Conservation (phyloP, 192 early-diverging fungal genomes). For the Thamnidium elegans region DNA sequence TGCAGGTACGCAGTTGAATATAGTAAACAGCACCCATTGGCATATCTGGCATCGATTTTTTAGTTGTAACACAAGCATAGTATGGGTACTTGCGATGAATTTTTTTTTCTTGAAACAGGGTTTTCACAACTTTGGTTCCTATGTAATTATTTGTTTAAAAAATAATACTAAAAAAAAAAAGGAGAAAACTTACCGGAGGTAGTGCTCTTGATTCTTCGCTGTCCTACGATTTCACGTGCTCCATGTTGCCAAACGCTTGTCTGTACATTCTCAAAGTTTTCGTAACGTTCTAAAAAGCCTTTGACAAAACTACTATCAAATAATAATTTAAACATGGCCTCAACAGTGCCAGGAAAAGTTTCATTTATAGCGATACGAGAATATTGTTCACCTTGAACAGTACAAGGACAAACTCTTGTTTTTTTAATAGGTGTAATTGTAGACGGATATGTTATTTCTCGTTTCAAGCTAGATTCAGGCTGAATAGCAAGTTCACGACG, state of each 20-base stretch:
- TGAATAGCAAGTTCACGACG: background rate
- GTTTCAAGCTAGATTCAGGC: slow-evolving; percentile 1
- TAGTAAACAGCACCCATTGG: slow-evolving; percentile 43
- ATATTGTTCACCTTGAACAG: slow-evolving; percentile 44
- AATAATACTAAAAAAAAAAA: background rate
- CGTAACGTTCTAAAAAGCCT: slow-evolving; percentile 40
- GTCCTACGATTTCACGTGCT: slow-evolving; percentile 13
- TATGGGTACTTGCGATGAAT: slow-evolving; percentile 45
- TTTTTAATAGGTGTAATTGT: background rate
- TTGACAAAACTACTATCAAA: slow-evolving; percentile 48
- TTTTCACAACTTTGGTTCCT: slow-evolving; percentile 50
- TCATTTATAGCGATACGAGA: slow-evolving; percentile 39
- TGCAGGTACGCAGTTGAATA: slow-evolving; percentile 50
- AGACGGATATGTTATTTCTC: background rate
- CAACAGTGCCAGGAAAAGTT: slow-evolving; percentile 41
- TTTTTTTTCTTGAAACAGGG: slow-evolving; percentile 40
- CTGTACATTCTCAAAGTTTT: slow-evolving; percentile 39
- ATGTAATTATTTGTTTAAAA: background rate
- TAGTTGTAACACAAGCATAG: slow-evolving; percentile 42
- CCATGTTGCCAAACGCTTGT: slow-evolving; percentile 33
- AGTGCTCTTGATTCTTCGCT: slow-evolving; percentile 23
- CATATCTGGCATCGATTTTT: slow-evolving; percentile 48
- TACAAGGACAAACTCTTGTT: slow-evolving; percentile 44
- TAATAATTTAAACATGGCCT: slow-evolving; percentile 46
- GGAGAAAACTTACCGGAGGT: slow-evolving; percentile 22